phyloP scores from a whole-genome alignment of 208 protist genomes.

The Endotrypanum monterogeii region DNA sequence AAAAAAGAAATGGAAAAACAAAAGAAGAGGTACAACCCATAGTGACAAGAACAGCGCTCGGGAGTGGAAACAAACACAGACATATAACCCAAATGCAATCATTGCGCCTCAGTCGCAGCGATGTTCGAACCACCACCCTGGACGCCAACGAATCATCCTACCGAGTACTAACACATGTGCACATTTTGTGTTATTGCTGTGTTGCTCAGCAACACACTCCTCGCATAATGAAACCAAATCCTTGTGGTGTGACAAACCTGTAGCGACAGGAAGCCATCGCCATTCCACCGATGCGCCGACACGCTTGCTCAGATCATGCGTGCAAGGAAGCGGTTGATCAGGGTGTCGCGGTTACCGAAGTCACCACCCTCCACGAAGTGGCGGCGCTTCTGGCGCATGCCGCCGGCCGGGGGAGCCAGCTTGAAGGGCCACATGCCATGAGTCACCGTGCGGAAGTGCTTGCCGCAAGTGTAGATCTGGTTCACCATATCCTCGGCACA shows the following conservation, averaged over 20 bases:
- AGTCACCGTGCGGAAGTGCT: slow-evolving; percentile 98
- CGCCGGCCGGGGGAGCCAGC: slow-evolving; percentile 95
- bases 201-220: no score
- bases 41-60: neutral
- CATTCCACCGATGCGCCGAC: no score
- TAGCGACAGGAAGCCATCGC: no score
- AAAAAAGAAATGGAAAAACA: neutral
- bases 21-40: neutral
- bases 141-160: no score
- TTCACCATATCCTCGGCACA: slow-evolving; percentile 99
- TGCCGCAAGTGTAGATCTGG: slow-evolving; percentile 99
- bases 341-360: slow-evolving; percentile 98
- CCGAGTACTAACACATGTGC: no score
- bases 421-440: slow-evolving; percentile 99
- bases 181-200: no score
- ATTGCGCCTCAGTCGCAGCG: no score
- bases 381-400: slow-evolving; percentile 95
- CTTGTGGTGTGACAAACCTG: no score
- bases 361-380: slow-evolving; percentile 99
- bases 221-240: no score
- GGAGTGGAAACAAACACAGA: no score
- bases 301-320: slow-evolving; percentile 95
- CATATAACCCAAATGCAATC: no score
- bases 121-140: no score
- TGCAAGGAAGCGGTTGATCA: slow-evolving; percentile 98